Base-by-base conservation (phyloP, 2,329 filamentous ascomycete genomes). In the Fusarium keratoplasticum region DNA sequence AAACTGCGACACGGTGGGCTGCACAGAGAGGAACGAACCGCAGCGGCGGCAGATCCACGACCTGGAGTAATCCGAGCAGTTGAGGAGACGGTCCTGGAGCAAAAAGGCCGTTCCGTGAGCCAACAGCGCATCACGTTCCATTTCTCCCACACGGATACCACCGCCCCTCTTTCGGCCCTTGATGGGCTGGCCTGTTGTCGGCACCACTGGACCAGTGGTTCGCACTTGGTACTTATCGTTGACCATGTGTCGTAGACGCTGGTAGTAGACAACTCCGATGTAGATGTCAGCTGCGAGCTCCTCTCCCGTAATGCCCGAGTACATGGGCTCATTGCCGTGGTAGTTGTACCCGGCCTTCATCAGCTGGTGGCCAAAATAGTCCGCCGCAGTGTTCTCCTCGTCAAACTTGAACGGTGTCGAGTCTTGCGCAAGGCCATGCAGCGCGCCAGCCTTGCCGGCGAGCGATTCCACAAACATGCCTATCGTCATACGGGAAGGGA, bases 211-310 rank as follows among this genome's bases (percentile, higher is more conserved):
- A 64, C 96, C 96, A 0, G 96, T 98, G 4, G 96, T 98, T 83
- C 96, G 92, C 65, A 98, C 96, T 84, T 99, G 96, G 88, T 94
- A 99, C 85, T 99, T 99, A 85, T 99, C 96, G 89, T 98, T 98
- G 66, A 99, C 96, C 96, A 99, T 99, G 92, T 99, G 96, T 82
- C 96, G 90, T 70, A 99, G 89, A 83, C 96, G 92, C 85, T 99
- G 96, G 88, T 99, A 99, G 88, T 98, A 98, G 70, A 99, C 96
- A 13, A 98, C 92, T 55, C 96, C 96, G 69, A 98, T 91, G 85
- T 97, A 99, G 80, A 99, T 98, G 81, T 99, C 96, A 8, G 95
- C 96, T 22, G 92, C 92, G 44, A 99, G 92, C 83, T 98, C 96
- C 82, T 97, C 92, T 71, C 96, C 96, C 0, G 96, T 99, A 82